phyloP scores from a whole-genome alignment of 2,329 filamentous ascomycete genomes.

The Hymenoscyphus infarciens region DNA sequence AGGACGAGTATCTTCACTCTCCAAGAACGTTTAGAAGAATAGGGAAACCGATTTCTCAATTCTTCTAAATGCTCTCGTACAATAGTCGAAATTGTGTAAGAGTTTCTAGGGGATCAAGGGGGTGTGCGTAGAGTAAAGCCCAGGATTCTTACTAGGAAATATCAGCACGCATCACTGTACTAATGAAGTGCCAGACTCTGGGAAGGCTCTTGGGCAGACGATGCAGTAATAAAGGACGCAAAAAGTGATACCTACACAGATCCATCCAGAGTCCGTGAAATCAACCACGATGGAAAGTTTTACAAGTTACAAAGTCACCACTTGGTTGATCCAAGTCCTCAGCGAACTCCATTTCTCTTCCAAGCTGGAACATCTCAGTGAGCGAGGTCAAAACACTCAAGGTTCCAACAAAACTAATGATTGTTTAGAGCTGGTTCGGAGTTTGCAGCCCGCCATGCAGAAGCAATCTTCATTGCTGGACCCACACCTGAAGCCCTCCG shows the following conservation, averaged over 20 bases:
- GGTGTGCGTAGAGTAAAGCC: no score
- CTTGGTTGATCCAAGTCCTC: constrained; percentile 48
- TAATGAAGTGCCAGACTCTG: constrained; percentile 14
- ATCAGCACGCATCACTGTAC: no score
- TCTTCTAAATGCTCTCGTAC: no score
- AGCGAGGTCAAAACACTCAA: neutral
- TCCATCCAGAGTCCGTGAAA: constrained; percentile 55
- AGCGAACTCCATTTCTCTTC: constrained; percentile 37
- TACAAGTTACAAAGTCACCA: constrained; percentile 63
- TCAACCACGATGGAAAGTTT: constrained; percentile 63
- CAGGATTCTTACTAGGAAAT: no score
- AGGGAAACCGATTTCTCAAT: no score
- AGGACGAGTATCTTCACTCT: no score
- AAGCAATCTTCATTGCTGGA: constrained; percentile 64
- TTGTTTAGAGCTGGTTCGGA: constrained; percentile 46
- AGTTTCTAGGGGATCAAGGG: no score
- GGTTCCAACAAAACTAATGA: no score
- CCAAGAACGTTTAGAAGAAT: no score
- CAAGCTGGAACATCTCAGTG: constrained; percentile 58
- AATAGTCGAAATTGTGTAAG: no score
- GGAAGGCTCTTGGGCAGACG: constrained; percentile 29
- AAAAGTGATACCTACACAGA: constrained; percentile 57
- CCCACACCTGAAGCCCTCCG: constrained; percentile 56
- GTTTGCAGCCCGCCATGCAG: constrained; percentile 66
- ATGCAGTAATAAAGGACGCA: constrained; percentile 55